Base-by-base conservation (phyloP, 2,329 filamentous ascomycete species). In the Amauroascus verrucosus region DNA sequence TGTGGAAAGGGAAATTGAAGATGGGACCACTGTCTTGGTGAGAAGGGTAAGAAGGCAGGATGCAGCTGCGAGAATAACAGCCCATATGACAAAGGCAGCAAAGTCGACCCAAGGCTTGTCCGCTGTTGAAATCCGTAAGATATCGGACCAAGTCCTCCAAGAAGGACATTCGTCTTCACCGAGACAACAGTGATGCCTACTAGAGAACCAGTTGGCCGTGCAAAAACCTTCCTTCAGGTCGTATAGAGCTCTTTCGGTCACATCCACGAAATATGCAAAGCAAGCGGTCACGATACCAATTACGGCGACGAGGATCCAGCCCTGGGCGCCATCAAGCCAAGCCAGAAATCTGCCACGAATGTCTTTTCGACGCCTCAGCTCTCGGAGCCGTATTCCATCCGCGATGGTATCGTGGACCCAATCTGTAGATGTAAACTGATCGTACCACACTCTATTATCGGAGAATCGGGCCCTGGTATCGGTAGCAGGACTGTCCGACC, bases 381-480 rank as follows among this genome's bases (percentile, higher is more conserved):
- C 83, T 67, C 94, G 93, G 48, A 94, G 82, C 24, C 93, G 86
- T 62, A 89, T 88, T 8, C 90, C 88, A 70, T 97, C 93, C 63
- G 89, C 88, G 61, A 98, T 96, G 67, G 86, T 90, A 69, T 98
- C 93, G 66, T 95, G 91, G 0, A 98, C 90, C 93, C 93, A 98
- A 68, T 98, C 91, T 53, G 88, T 96, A 6, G 88, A 95, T 5
- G 89, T 95, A 64, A 95, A 95, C 70, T 98, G 93, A 73, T 98
- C 93, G 71, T 97, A 97, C 93, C 93, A 97, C 8, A 94, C 86
- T 56, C 93, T 83, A 61, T 97, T 89, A 64, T 96, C 87, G 48
- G 84, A 75, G 61, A 82, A 84, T 8, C 85, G 70, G 3, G 81
- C 83, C 5, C 32, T 76, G 72, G 51, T 71, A 52, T 3, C 57